Evolutionary conservation across 1,284 basidiomycete genomes (phyloP).

Genomic region (Melampsora medusae): DNA sequence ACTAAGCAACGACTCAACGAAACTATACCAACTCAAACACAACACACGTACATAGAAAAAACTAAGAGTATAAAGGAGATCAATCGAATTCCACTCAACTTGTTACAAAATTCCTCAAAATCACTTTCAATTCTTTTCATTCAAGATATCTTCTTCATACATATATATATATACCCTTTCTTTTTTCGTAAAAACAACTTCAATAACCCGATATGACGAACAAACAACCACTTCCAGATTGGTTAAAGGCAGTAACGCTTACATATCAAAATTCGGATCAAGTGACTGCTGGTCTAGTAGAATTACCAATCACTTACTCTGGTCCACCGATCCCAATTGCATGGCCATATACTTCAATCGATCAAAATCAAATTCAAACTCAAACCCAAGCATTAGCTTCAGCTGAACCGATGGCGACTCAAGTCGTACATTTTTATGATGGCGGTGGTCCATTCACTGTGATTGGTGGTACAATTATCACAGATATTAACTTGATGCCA

Average conservation of each 20-base stretch:
- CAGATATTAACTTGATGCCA: neutral
- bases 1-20: too few species aligned
- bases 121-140: too few species aligned
- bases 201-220: neutral
- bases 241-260: conserved; percentile 29
- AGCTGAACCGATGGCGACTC: neutral
- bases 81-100: too few species aligned
- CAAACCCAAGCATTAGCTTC: conserved; percentile 8
- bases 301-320: conserved; percentile 40
- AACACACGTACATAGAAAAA: too few species aligned
- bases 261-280: conserved; percentile 29
- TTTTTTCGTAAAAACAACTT: too few species aligned
- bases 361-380: too few species aligned
- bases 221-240: conserved; percentile 32
- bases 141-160: too few species aligned
- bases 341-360: conserved; percentile 37
- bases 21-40: too few species aligned
- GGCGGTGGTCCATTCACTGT: conserved; percentile 42
- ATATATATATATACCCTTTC: too few species aligned
- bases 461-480: conserved; percentile 18
- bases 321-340: conserved; percentile 35
- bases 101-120: too few species aligned
- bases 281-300: conserved; percentile 32
- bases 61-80: too few species aligned
- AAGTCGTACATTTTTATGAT: conserved; percentile 33